Conservation (phyloP, 495 filamentous ascomycete species). For the Trichoderma orchidacearum region DNA sequence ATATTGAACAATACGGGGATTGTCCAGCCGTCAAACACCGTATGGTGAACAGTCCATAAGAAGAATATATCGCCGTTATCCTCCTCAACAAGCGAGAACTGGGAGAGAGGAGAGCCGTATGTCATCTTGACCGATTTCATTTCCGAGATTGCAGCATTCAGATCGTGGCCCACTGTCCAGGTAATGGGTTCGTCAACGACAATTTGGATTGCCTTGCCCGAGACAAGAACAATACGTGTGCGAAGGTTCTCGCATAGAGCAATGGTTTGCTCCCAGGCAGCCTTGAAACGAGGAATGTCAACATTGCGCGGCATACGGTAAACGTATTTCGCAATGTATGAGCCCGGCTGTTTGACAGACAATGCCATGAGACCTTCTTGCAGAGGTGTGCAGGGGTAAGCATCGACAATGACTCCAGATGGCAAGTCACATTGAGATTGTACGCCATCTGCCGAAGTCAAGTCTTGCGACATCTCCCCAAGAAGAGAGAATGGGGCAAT, state of each 20-base stretch:
- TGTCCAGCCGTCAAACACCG: slow-evolving; percentile 3
- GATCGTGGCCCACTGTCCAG: neutral
- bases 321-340: neutral
- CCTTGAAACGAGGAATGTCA: neutral
- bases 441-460: neutral
- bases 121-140: neutral
- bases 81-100: neutral
- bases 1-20: neutral
- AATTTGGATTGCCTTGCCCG: neutral
- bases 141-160: neutral
- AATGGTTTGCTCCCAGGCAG: neutral
- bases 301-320: neutral
- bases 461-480: neutral
- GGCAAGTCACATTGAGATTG: neutral
- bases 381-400: slow-evolving; percentile 44
- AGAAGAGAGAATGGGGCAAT: neutral
- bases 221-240: neutral
- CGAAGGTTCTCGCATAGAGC: neutral
- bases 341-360: neutral
- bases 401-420: slow-evolving; percentile 29
- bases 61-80: neutral
- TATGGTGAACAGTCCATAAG: slow-evolving; percentile 3
- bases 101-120: neutral
- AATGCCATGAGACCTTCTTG: slow-evolving; percentile 27
- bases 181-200: neutral